Evolutionary conservation across 73 alveolate genomes (phyloP).

Genomic region (Paramecium primaurelia): DNA sequence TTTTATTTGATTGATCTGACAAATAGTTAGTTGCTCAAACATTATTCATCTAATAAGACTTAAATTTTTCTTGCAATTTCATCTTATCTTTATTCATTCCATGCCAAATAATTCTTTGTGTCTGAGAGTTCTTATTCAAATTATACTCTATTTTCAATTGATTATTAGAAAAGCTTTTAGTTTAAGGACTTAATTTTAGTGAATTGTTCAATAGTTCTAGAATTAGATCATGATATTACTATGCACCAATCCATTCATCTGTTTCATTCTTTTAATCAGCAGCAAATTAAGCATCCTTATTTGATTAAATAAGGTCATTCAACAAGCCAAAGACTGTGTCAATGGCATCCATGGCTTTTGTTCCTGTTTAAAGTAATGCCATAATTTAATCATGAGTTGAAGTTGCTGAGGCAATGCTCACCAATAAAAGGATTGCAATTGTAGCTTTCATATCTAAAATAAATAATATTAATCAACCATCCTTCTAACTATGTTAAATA

Average conservation of each 20-base stretch:
- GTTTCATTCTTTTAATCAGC: constrained; percentile 42
- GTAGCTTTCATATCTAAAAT: not conserved
- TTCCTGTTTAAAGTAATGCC: constrained; percentile 1
- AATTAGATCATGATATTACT: not conserved
- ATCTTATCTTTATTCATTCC: constrained; percentile 17
- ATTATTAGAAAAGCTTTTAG: constrained; percentile 4
- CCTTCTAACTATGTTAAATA: not conserved
- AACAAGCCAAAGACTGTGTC: constrained; percentile 23
- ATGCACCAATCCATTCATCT: not conserved
- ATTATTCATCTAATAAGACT: not conserved
- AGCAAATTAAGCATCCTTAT: constrained; percentile 40
- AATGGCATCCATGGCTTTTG: constrained; percentile 29
- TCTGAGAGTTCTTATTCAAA: not conserved
- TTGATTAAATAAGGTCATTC: constrained; percentile 10
- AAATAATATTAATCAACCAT: not conserved
- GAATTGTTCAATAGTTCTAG: constrained; percentile 3
- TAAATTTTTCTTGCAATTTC: not conserved
- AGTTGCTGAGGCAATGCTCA: constrained; percentile 38
- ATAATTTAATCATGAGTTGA: constrained; percentile 29
- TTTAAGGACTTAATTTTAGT: not conserved
- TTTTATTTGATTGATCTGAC: constrained; percentile 5
- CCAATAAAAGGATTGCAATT: not conserved
- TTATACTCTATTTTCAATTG: not conserved
- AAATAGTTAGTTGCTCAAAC: not conserved
- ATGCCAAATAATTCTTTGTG: constrained; percentile 9